A percentile compares a stretch with the other conserved stretches of the same genome.
Evolutionary conservation across 305 asterid genomes (phyloP).

Genomic region (Fraxinus velutina): DNA sequence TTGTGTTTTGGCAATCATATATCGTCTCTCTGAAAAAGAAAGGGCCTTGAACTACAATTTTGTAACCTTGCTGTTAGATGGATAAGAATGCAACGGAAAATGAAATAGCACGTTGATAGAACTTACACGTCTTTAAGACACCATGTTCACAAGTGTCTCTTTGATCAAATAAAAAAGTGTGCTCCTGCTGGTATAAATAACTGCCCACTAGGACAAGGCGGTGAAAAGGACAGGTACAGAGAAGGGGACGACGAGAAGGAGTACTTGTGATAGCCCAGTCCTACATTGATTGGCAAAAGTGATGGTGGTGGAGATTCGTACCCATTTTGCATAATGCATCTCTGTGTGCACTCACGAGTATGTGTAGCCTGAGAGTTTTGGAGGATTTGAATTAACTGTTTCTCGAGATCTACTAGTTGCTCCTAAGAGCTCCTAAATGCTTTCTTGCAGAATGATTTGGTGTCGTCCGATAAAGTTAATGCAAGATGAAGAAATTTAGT

Average conservation of each 20-base stretch:
- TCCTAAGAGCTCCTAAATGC: background rate
- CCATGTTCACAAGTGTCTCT: background rate
- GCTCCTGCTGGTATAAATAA: background rate
- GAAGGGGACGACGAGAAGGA: conserved; percentile 20
- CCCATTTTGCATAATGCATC: background rate
- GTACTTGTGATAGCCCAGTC: conserved; percentile 16
- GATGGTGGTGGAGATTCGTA: conserved; percentile 7
- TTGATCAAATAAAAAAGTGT: conserved; percentile 19
- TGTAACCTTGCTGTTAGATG: background rate
- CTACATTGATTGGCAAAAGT: conserved; percentile 27
- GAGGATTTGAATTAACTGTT: background rate
- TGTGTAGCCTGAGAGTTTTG: background rate
- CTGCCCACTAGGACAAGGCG: background rate
- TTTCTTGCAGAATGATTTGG: background rate
- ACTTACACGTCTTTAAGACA: conserved; percentile 20
- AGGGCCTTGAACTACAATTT: background rate
- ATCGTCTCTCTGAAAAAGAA: background rate
- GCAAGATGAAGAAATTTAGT: background rate
- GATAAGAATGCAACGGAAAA: background rate
- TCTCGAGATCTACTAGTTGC: background rate
- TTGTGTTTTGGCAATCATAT: background rate
- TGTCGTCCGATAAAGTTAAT: background rate
- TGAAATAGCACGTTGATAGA: background rate
- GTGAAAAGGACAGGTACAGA: background rate
- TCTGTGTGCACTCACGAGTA: background rate